A percentile compares a stretch with the other conserved stretches of the same genome.
These are phyloP conservation scores for Aspergillus baeticus DNA, from an alignment of 495 filamentous ascomycete genomes.

Conservation along the genomic window DNA sequence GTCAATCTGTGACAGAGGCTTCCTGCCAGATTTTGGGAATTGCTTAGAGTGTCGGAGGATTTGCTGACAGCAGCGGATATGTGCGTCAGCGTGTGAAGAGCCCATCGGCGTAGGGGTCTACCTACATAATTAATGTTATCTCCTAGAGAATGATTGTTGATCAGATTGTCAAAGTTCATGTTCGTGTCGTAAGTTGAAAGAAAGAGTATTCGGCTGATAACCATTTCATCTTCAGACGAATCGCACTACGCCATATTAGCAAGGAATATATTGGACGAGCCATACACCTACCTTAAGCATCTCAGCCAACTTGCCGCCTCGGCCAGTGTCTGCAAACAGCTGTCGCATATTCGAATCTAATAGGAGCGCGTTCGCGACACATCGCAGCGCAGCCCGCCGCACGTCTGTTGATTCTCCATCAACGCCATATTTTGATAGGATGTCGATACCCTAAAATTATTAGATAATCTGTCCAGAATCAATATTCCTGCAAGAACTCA, in stretches of 20 bases:
- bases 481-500: slow-evolving; percentile 19
- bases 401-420: slow-evolving; percentile 55
- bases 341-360: slow-evolving; percentile 70
- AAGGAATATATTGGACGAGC: not conserved
- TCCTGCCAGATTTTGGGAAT: slow-evolving; percentile 47
- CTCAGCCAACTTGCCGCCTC: slow-evolving; percentile 65
- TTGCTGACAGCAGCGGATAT: slow-evolving; percentile 46
- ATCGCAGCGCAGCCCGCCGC: slow-evolving; percentile 76
- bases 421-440: slow-evolving; percentile 70
- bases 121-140: slow-evolving; percentile 63
- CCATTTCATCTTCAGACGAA: slow-evolving; percentile 83
- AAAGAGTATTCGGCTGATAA: slow-evolving; percentile 79
- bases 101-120: not conserved
- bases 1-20: slow-evolving; percentile 59
- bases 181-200: slow-evolving; percentile 81
- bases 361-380: slow-evolving; percentile 84
- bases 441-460: slow-evolving; percentile 66
- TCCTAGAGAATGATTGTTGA: slow-evolving; percentile 68
- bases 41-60: slow-evolving; percentile 65
- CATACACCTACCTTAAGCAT: slow-evolving; percentile 56
- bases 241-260: slow-evolving; percentile 50
- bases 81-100: not conserved
- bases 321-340: slow-evolving; percentile 77
- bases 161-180: slow-evolving; percentile 63
- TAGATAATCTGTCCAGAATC: slow-evolving; percentile 12